A percentile compares a stretch with the other conserved stretches of the same genome.
Conservation (phyloP, 1,284 basidiomycete genomes). For the Apiotrichum veenhuisii region DNA sequence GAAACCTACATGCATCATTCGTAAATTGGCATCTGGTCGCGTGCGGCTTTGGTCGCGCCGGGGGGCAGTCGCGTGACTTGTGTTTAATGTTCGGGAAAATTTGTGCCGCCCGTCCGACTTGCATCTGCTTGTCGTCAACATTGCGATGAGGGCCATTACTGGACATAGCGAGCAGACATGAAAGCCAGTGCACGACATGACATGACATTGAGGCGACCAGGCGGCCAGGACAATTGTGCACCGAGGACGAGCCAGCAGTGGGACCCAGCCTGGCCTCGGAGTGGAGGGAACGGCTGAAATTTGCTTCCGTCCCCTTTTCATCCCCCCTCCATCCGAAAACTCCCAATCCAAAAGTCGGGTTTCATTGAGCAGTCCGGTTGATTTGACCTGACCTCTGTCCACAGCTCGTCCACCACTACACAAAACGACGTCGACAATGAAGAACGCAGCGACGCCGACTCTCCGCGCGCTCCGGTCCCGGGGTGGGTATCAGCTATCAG, state of each 20-base stretch:
- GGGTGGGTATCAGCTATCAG: not conserved
- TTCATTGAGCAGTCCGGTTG: too few relatives aligned
- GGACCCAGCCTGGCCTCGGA: not conserved
- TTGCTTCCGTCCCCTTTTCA: slow-evolving; percentile 15
- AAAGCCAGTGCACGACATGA: too few relatives aligned
- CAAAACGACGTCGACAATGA: slow-evolving; percentile 6
- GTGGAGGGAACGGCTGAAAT: not conserved
- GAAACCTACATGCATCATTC: slow-evolving; percentile 19
- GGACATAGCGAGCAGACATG: too few relatives aligned
- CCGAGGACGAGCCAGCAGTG: too few relatives aligned
- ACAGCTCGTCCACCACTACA: not conserved
- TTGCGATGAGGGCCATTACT: too few relatives aligned
- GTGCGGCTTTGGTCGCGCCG: not conserved
- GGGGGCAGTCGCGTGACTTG: not conserved
- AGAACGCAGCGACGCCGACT: slow-evolving; percentile 11
- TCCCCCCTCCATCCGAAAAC: slow-evolving; percentile 5
- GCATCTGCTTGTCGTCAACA: too few relatives aligned
- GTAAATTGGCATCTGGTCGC: not conserved
- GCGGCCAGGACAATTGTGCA: too few relatives aligned
- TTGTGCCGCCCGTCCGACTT: too few relatives aligned
- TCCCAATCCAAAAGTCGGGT: not conserved
- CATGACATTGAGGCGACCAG: too few relatives aligned
- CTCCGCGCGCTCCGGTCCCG: slow-evolving; percentile 3
- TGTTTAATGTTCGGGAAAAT: too few relatives aligned
- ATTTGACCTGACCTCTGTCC: too few relatives aligned